Conservation (phyloP, 2,329 filamentous ascomycete species). For the Claviceps paspali region DNA sequence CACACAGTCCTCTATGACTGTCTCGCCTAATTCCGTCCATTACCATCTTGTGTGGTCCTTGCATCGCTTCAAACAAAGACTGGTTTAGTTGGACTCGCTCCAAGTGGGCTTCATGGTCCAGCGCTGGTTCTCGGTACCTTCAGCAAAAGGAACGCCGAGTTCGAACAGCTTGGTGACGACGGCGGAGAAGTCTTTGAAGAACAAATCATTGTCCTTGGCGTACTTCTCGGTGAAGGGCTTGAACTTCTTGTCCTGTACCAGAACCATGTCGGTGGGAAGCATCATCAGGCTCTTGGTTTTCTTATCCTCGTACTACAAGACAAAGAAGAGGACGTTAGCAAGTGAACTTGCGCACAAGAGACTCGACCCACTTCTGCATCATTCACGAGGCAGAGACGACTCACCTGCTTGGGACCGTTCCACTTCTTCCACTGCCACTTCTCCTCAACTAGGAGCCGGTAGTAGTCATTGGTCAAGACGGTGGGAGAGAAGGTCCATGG, state of each 20-base stretch:
- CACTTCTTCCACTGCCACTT: slow-evolving; percentile 89
- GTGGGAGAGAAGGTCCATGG: slow-evolving; percentile 90
- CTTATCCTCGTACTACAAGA: slow-evolving; percentile 68
- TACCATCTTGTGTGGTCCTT: neutral
- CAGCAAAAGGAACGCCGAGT: slow-evolving; percentile 78
- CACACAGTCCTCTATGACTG: slow-evolving; percentile 1
- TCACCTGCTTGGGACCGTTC: slow-evolving; percentile 66
- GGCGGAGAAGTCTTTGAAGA: slow-evolving; percentile 84
- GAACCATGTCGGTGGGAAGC: slow-evolving; percentile 80
- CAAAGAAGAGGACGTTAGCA: slow-evolving; percentile 3
- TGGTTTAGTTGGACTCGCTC: slow-evolving; percentile 16
- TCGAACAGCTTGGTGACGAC: slow-evolving; percentile 77
- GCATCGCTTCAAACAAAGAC: neutral
- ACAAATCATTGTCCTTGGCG: slow-evolving; percentile 75
- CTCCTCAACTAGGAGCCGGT: slow-evolving; percentile 71
- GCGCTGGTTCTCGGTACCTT: slow-evolving; percentile 37
- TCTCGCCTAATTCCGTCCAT: neutral
- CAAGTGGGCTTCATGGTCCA: slow-evolving; percentile 49
- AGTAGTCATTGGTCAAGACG: slow-evolving; percentile 90
- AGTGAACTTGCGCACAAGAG: neutral
- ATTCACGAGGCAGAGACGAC: slow-evolving; percentile 4
- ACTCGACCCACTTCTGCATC: neutral
- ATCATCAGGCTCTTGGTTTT: slow-evolving; percentile 86
- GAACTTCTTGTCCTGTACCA: slow-evolving; percentile 82
- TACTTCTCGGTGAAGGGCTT: slow-evolving; percentile 69